Conservation (phyloP, 1,139 yeast genomes). For the Waltiozyma sp. region DNA sequence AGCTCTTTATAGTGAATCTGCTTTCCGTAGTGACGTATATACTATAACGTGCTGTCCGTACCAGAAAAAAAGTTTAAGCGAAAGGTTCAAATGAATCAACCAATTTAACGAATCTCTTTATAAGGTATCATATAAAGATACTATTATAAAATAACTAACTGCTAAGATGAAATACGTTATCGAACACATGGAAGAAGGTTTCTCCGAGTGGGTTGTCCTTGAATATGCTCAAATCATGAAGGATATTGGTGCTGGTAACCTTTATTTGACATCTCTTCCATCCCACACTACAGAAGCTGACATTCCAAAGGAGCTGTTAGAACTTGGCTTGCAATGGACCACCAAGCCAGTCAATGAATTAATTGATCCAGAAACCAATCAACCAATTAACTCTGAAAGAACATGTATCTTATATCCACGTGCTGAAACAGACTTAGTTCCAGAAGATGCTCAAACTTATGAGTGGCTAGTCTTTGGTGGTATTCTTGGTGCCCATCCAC, state of each 20-base stretch:
- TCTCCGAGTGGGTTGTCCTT: constrained; percentile 89
- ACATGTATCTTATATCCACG: constrained; percentile 87
- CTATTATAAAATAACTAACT: neutral
- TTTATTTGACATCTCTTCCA: constrained; percentile 72
- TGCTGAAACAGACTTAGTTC: constrained; percentile 62
- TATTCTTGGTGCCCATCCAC: constrained; percentile 92
- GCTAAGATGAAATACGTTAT: constrained; percentile 76
- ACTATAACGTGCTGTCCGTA: neutral
- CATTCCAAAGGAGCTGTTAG: constrained; percentile 51
- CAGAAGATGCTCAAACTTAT: constrained; percentile 52
- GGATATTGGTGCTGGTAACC: constrained; percentile 71
- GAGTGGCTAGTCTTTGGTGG: constrained; percentile 95
- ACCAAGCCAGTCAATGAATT: constrained; percentile 53
- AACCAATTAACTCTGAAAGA: constrained; percentile 27
- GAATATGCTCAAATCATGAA: constrained; percentile 76
- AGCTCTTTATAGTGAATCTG: neutral
- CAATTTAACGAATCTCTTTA: no score
- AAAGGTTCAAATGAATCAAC: neutral
- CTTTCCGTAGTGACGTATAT: neutral
- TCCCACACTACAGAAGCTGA: constrained; percentile 45
- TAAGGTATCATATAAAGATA: no score
- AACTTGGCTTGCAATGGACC: constrained; percentile 74
- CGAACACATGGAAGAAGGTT: constrained; percentile 96
- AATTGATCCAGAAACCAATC: constrained; percentile 18
- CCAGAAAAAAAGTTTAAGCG: neutral